A percentile compares a stretch with the other conserved stretches of the same genome.
These are phyloP conservation scores for Macrophomina tecta DNA, from an alignment of 2,329 filamentous ascomycete species.

Conservation along the genomic window DNA sequence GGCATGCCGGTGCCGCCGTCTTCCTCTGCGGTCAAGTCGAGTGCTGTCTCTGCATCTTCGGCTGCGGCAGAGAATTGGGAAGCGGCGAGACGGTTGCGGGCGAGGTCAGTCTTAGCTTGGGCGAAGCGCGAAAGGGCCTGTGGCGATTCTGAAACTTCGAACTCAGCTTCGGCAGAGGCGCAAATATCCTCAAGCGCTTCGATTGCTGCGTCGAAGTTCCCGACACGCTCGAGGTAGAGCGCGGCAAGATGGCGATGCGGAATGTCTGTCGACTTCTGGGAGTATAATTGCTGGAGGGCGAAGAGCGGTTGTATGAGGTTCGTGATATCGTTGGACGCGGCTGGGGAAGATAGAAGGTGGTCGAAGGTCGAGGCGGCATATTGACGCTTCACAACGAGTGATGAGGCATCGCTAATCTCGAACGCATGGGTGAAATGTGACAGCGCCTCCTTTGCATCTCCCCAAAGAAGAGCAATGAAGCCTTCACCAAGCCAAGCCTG, in stretches of 20 bases:
- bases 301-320: conserved; percentile 84
- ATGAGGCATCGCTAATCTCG: conserved; percentile 83
- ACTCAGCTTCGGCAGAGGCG: conserved; percentile 75
- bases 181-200: conserved; percentile 71
- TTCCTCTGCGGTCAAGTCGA: conserved; percentile 77
- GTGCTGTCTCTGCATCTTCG: conserved; percentile 79
- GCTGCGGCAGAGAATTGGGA: conserved; percentile 70
- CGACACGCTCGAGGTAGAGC: conserved; percentile 80
- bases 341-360: conserved; percentile 67
- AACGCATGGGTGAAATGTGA: conserved; percentile 92
- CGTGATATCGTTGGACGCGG: conserved; percentile 59
- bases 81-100: conserved; percentile 78
- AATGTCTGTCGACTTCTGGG: conserved; percentile 72
- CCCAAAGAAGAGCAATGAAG: conserved; percentile 77
- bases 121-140: conserved; percentile 77
- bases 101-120: conserved; percentile 83
- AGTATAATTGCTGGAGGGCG: conserved; percentile 79
- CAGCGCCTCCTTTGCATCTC: conserved; percentile 77
- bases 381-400: conserved; percentile 74
- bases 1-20: conserved; percentile 72
- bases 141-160: conserved; percentile 80
- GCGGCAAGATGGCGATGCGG: conserved; percentile 78
- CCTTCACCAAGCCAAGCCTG: conserved; percentile 95
- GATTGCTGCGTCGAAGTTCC: conserved; percentile 70
- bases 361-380: conserved; percentile 86